Conservation (phyloP, 345 rosid species). For the Litchi chinensis region DNA sequence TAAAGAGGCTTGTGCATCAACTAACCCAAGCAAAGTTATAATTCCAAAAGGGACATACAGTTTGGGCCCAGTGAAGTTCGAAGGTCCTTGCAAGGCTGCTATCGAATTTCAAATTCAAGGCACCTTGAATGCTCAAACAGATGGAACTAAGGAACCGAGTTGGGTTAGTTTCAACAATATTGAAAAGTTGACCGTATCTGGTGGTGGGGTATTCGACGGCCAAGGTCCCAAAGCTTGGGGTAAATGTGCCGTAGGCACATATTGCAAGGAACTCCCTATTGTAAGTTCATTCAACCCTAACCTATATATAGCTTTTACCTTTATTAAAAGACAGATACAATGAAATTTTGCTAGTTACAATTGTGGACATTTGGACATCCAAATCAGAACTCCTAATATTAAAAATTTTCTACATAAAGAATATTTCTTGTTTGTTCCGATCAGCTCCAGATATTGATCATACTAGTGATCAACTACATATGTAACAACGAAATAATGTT, state of each 20-base stretch:
- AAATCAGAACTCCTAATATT: too few species aligned
- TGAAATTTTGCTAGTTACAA: too few species aligned
- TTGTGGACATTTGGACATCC: too few species aligned
- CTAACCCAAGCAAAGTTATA: slow-evolving; percentile 30
- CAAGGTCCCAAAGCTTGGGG: slow-evolving; percentile 46
- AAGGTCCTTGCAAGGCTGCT: slow-evolving; percentile 52
- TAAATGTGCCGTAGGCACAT: slow-evolving; percentile 22
- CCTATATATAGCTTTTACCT: too few species aligned
- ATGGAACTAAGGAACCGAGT: not conserved
- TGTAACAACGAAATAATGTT: too few species aligned
- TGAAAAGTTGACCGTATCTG: slow-evolving; percentile 28
- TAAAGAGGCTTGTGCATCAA: slow-evolving; percentile 35
- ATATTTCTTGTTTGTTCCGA: too few species aligned
- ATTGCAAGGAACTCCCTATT: slow-evolving; percentile 37
- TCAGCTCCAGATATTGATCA: too few species aligned
- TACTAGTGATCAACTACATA: too few species aligned
- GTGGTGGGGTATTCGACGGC: slow-evolving; percentile 49
- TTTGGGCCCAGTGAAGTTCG: slow-evolving; percentile 24
- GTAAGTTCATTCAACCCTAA: slow-evolving; percentile 23
- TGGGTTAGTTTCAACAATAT: slow-evolving; percentile 40
- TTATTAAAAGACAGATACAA: too few species aligned
- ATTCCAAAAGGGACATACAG: slow-evolving; percentile 46
- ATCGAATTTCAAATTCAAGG: slow-evolving; percentile 42
- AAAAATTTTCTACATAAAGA: too few species aligned
- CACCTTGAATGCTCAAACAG: slow-evolving; percentile 38